These are phyloP conservation scores for Aspergillus vadensis DNA, from an alignment of 2,329 filamentous ascomycete species.

Conservation along the genomic window DNA sequence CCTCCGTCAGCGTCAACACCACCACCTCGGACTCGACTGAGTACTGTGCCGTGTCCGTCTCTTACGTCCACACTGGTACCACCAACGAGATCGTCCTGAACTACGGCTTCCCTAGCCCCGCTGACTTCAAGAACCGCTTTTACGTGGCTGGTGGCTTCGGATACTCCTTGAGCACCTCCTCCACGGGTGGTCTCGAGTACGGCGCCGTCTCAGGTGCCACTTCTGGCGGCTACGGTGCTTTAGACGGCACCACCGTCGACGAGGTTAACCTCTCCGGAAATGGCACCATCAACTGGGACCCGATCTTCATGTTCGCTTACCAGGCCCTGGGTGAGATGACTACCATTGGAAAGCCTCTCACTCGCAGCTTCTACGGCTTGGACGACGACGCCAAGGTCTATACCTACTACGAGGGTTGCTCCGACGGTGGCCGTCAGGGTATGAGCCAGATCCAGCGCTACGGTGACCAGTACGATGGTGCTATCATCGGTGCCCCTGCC, in stretches of 20 bases:
- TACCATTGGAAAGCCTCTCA: conserved; percentile 48
- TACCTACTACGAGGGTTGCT: conserved; percentile 58
- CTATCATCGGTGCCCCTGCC: conserved; percentile 50
- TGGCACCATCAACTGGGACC: conserved; percentile 44
- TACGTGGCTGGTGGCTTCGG: conserved; percentile 50
- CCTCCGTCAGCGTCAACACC: conserved; percentile 42
- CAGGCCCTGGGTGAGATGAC: conserved; percentile 56
- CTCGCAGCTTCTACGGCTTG: conserved; percentile 44
- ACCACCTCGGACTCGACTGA: conserved; percentile 32
- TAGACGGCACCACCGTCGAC: conserved; percentile 35
- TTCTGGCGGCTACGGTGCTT: conserved; percentile 48
- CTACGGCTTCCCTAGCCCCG: conserved; percentile 37
- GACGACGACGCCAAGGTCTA: conserved; percentile 29
- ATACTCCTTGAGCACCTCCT: conserved; percentile 38
- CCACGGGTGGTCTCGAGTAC: conserved; percentile 46
- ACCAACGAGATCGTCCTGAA: conserved; percentile 40
- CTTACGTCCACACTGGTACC: conserved; percentile 47
- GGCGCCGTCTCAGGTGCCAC: conserved; percentile 47
- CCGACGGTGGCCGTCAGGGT: conserved; percentile 56
- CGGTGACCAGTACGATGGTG: conserved; percentile 50
- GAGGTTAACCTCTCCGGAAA: conserved; percentile 48
- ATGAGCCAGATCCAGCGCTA: conserved; percentile 56
- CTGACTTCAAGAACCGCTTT: conserved; percentile 48
- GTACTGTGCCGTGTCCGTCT: conserved; percentile 46
- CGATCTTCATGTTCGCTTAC: conserved; percentile 44